phyloP scores from a whole-genome alignment of 192 early-diverging fungal species.

The Backusella australiensis region DNA sequence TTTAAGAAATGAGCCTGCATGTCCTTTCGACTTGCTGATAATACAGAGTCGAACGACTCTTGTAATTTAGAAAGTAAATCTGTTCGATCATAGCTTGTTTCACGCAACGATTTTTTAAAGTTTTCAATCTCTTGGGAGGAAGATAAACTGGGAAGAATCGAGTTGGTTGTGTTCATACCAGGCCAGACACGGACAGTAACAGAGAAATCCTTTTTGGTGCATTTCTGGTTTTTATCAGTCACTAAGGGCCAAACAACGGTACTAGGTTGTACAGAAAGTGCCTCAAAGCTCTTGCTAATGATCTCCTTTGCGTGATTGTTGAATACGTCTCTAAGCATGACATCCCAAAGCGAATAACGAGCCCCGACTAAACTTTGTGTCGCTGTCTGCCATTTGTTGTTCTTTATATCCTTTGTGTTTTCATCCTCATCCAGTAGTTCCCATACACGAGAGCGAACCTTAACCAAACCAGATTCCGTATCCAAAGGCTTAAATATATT shows the following conservation, averaged over 20 bases:
- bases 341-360: conserved; percentile 44
- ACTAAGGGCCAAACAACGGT: conserved; percentile 33
- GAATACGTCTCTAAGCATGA: conserved; percentile 39
- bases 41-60: conserved; percentile 20
- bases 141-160: conserved; percentile 11
- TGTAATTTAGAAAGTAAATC: conserved; percentile 5
- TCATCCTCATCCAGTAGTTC: background rate
- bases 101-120: conserved; percentile 22
- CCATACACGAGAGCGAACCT: conserved; percentile 9
- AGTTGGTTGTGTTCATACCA: background rate
- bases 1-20: background rate
- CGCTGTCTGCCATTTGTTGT: background rate
- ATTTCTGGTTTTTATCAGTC: conserved; percentile 18
- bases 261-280: conserved; percentile 42
- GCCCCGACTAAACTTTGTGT: conserved; percentile 26
- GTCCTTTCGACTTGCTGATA: background rate
- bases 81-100: conserved; percentile 11
- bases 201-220: background rate
- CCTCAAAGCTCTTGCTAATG: conserved; percentile 29
- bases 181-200: conserved; percentile 30
- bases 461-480: background rate
- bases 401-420: background rate
- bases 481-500: background rate
- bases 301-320: conserved; percentile 39
- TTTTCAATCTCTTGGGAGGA: conserved; percentile 20